These are phyloP conservation scores for Coemansia sp. DNA, from an alignment of 192 early-diverging fungal genomes.

Conservation along the genomic window DNA sequence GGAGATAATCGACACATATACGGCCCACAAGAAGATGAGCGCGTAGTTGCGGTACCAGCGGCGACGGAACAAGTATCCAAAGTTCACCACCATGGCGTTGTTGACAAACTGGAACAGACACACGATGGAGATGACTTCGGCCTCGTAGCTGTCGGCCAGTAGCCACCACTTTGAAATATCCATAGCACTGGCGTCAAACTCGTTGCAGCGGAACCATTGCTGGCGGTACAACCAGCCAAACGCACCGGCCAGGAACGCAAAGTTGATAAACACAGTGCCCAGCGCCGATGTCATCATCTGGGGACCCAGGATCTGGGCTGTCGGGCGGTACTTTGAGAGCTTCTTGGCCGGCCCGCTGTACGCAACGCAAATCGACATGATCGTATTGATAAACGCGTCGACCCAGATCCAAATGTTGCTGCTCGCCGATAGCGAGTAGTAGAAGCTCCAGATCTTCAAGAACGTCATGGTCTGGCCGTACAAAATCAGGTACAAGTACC, in stretches of 20 bases:
- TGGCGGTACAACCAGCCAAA: conserved; percentile 68
- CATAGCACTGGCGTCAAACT: conserved; percentile 67
- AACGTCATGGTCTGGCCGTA: conserved; percentile 73
- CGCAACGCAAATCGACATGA: conserved; percentile 67
- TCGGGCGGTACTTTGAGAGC: conserved; percentile 64
- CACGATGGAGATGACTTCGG: conserved; percentile 61
- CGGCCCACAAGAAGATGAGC: conserved; percentile 56
- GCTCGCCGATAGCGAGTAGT: conserved; percentile 67
- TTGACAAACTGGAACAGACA: conserved; percentile 74
- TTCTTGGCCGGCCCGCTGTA: conserved; percentile 59
- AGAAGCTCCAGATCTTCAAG: conserved; percentile 67
- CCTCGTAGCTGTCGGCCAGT: conserved; percentile 78
- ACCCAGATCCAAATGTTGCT: conserved; percentile 76
- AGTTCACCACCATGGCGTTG: conserved; percentile 66
- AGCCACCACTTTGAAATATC: conserved; percentile 79
- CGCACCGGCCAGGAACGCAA: conserved; percentile 58
- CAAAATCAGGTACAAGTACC: conserved; percentile 74
- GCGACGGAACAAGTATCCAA: conserved; percentile 65
- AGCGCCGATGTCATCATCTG: conserved; percentile 69
- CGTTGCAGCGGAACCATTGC: conserved; percentile 74
- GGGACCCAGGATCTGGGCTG: conserved; percentile 70
- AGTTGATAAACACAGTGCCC: conserved; percentile 72
- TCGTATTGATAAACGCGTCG: conserved; percentile 66
- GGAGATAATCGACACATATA: conserved; percentile 58
- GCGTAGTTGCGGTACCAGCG: conserved; percentile 66